These are phyloP conservation scores for Proliferodiscus dingleyae DNA, from an alignment of 2,329 filamentous ascomycete genomes.

Conservation along the genomic window DNA sequence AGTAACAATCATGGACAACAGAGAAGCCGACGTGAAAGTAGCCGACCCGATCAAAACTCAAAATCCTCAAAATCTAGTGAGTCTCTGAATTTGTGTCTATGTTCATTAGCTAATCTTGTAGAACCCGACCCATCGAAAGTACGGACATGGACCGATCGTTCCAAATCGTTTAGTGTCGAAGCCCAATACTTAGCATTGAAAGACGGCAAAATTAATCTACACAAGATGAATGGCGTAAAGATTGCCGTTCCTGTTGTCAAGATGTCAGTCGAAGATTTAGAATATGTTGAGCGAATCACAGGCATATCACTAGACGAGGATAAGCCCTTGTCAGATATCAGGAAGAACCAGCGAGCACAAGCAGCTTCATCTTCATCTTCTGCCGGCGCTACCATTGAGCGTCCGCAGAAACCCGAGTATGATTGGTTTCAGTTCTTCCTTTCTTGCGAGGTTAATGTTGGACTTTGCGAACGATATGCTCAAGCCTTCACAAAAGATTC, in stretches of 20 bases:
- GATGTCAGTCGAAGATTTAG: constrained; percentile 92
- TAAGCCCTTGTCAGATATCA: constrained; percentile 85
- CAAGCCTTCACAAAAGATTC: constrained; percentile 85
- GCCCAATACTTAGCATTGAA: constrained; percentile 92
- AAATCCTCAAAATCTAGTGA: constrained; percentile 66
- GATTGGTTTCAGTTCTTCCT: constrained; percentile 99
- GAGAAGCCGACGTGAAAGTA: constrained; percentile 67
- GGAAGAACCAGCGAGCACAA: constrained; percentile 34
- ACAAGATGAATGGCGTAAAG: constrained; percentile 97
- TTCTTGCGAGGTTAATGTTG: constrained; percentile 82
- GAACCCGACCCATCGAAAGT: constrained; percentile 81
- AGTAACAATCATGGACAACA: constrained; percentile 66
- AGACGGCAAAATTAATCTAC: constrained; percentile 94
- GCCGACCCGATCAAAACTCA: constrained; percentile 51
- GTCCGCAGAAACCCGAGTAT: constrained; percentile 65
- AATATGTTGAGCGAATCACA: constrained; percentile 87
- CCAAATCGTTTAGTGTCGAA: constrained; percentile 94
- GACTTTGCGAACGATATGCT: constrained; percentile 90
- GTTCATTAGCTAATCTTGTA: constrained; percentile 33
- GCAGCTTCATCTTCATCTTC: constrained; percentile 27
- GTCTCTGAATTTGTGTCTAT: constrained; percentile 31
- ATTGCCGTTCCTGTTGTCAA: constrained; percentile 94
- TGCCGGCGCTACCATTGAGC: constrained; percentile 60
- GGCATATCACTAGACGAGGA: constrained; percentile 86
- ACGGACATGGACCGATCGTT: constrained; percentile 90